Base-by-base conservation (phyloP, 2,329 filamentous ascomycete species). In the Lasiodiplodia hormozganensis region DNA sequence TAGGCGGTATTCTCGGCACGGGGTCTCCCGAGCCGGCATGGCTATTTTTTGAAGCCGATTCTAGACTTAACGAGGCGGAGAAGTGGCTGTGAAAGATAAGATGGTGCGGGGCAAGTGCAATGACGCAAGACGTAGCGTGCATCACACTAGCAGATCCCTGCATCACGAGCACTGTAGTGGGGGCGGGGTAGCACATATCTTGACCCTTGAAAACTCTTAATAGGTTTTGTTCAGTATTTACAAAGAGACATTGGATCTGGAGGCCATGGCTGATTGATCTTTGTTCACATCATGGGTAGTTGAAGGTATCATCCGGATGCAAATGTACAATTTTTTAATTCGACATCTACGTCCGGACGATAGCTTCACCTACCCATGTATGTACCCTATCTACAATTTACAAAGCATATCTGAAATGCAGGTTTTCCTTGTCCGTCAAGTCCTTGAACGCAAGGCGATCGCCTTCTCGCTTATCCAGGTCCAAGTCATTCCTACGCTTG, bases 401-500 rank as follows among this genome's bases (percentile, higher is more conserved):
- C 66, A 85, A 75, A 0, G 85, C 86, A 70, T 92, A 92, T 72
- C 85, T 81, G 72, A 92, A 92, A 73, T 89, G 89, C 0, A 85
- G 84, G 72, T 92, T 92, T 76, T 92, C 82, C 75, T 87, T 88
- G 72, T 92, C 90, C 0, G 90, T 92, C 71, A 91, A 77, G 74
- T 92, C 89, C 66, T 87, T 84, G 69, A 92, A 92, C 0, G 89
- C 89, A 64, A 90, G 74, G 71, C 87, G 87, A 57, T 87, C 90
- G 64, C 88, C 82, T 73, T 92, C 89, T 14, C 80, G 76, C 70
- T 91, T 87, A 71, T 91, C 85, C 7, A 87, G 72, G 0, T 84
- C 77, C 5, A 88, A 71, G 2, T 69, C 70, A 23, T 83, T 83
- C 57, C 87, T 83, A 56, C 79, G 81, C 72, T 76, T 83, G 71